phyloP scores from a whole-genome alignment of 75 land plant genomes.

The Selaginella tamariscina region DNA sequence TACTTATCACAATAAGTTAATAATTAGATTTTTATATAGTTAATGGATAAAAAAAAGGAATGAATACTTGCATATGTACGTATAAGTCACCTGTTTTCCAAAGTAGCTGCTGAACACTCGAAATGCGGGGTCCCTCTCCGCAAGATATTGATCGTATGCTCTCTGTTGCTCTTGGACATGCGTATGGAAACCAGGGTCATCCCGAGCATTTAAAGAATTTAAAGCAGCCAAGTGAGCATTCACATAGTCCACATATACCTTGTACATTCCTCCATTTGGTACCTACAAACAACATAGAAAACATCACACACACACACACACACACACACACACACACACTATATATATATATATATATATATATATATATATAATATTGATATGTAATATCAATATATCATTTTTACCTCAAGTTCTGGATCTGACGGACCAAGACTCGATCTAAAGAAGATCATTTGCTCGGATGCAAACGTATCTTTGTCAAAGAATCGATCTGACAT shows the following conservation, averaged over 20 bases:
- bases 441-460: constrained; percentile 28
- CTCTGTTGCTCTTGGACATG: constrained; percentile 15
- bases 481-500: constrained; percentile 24
- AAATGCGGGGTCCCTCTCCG: constrained; percentile 29
- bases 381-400: background rate
- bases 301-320: too few relatives aligned
- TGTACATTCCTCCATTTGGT: constrained; percentile 22
- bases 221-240: constrained; percentile 19
- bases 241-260: constrained; percentile 21
- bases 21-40: background rate
- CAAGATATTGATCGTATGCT: constrained; percentile 27
- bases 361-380: background rate
- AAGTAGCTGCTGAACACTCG: constrained; percentile 23
- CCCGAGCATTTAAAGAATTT: constrained; percentile 10
- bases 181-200: constrained; percentile 11
- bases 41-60: background rate
- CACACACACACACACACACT: background rate
- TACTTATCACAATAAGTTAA: background rate
- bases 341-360: background rate
- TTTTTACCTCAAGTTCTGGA: constrained; percentile 18
- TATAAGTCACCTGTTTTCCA: constrained; percentile 25
- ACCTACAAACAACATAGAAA: too few relatives aligned
- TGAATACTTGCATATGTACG: background rate
- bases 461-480: constrained; percentile 23
- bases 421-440: constrained; percentile 23